Base-by-base conservation (phyloP, 1,284 basidiomycete genomes). In the Fomitopsis betulina region DNA sequence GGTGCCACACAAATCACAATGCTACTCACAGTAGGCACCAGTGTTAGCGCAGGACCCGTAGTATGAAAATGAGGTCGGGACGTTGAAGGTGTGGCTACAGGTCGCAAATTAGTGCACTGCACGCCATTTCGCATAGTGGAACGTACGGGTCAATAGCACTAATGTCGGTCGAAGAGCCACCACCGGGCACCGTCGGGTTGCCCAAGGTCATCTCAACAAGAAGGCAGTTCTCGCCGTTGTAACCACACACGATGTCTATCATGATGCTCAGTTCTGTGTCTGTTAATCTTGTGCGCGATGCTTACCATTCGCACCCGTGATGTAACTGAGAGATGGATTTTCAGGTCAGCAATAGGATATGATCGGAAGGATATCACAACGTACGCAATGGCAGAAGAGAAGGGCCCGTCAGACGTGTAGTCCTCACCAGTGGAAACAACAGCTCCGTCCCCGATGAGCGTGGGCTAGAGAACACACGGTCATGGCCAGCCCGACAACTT, bases 131-230 rank as follows among this genome's bases (percentile, higher is more conserved):
- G 25, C 15, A 39, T 5, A n/a, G 5, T n/a, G 33, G 13, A 23
- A 64, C 78, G 63, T 58, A 79, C 77, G 76, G 76, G 1, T 62
- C 1, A 47, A 80, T 80, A 62, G 81, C 68, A 58, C 76, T 78
- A 50, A 80, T 67, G 59, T 80, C 79, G n/a, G 68, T 64, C 42
- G 72, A 75, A 7, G 77, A 76, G 8, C 79, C 79, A 59, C 73
- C 69, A 2, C 79, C 78, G 2, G 67, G 51, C 35, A 66, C 67
- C 13, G 65, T 64, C 6, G 79, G 73, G 64, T 80, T 77, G 55
- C 66, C 68, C 57, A 81, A 68, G 30, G 75, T 79, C 68, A 70
- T 75, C 66, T 80, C 79, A 25, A 81, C 10, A 33, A 77, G 63
- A 2, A 71, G 60, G 54, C 79, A 80, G 3, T 68, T 55, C 62